Evolutionary conservation across 495 filamentous ascomycete genomes (phyloP), one percentile per base, ranked within the genome.

Genomic region (Letharia columbiana): DNA sequence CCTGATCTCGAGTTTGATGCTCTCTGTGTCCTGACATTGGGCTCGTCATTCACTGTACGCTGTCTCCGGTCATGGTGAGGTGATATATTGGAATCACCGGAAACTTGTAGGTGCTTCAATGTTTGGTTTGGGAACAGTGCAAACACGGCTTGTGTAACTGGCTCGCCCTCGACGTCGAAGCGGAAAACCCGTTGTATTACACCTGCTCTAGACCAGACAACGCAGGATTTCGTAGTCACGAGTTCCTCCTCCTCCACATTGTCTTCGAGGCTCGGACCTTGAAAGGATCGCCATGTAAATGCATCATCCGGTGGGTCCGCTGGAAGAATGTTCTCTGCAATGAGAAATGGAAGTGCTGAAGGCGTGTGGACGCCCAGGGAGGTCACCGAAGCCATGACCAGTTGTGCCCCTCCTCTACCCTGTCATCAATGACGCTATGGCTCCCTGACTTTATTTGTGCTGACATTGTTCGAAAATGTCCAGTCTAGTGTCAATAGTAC

Each of bases 351-450:
- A 50, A 98, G 80, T 62, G 87, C 91, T 64, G 89, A 82, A 66
- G 94, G 92, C 73, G 88, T 84, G 76, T 96, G 92, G 69, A 96
- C 79, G 70, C 94, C 94, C 64, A 97, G 83, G 54, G 92, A 96
- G 65, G 84, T 87, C 73, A 94, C 86, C 66, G 90, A 84, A 67
- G 92, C 92, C 94, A 98, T 98, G 66, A 41, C 63, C 64, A 49
- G 35, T 45, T 2, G 63, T 33, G 42, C 40, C 7, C 40, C 50
- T 61, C 45, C 62, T 41, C 37, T 64, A 35, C 44, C 57, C 44
- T 60, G 15, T 60, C 54, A 42, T 44, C 39, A 40, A 28, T 31
- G 23, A 33, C 45, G 41, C 20, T 45, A 17, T 35, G 23, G 31
- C 28, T 64, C 23, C 40, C 39, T 9, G 23, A 5, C 49, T 57